Base-by-base conservation (phyloP, 352 stramenopile species). In the Globisporangium okanoganense region DNA sequence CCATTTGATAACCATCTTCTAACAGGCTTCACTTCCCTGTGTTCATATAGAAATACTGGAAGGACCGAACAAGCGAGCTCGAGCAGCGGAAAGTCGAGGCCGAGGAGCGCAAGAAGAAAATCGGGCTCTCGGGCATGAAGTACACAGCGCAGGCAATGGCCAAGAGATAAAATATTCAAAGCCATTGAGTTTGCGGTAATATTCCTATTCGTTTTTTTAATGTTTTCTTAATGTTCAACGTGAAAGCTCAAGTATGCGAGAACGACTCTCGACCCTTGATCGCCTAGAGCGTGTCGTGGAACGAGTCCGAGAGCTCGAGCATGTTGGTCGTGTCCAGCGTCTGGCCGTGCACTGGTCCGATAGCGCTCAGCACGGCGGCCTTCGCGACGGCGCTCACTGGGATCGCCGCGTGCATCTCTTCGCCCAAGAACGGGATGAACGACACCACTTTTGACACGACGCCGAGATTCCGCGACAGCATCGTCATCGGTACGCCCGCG, bases 301-400 rank as follows among this genome's bases (percentile, higher is more conserved):
- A 93, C n/a, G 81, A 92, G 22, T 83, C 80, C 9, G 82, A 77
- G 13, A 95, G 67, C 33, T 72, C 68, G 13, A 95, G 66, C 73
- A 95, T 95, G 52, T 69, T 86, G 5, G 68, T 85, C 10, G 79
- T 89, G 58, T 95, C 82, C 25, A 93, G 66, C 35, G 73, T 77
- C 48, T 73, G 66, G 36, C 72, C 70, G 29, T 76, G 71, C 7
- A 88, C 82, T 2, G 82, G 66, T 6, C 83, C 83, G 52, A 95
- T 91, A 0, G 85, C 85, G 65, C 85, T 87, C 24, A 95, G 78
- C 48, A 95, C 82, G 2, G 85, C 85, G n/a, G 85, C 81, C 60
- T 93, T 95, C 12, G 85, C 79, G 14, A 95, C 83, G 0, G 78
- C 75, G 38, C 55, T 68, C 25, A 95, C 85, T 16, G 83, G 77